Evolutionary conservation across 495 filamentous ascomycete genomes (phyloP).

Genomic region (Penicillium soppii): DNA sequence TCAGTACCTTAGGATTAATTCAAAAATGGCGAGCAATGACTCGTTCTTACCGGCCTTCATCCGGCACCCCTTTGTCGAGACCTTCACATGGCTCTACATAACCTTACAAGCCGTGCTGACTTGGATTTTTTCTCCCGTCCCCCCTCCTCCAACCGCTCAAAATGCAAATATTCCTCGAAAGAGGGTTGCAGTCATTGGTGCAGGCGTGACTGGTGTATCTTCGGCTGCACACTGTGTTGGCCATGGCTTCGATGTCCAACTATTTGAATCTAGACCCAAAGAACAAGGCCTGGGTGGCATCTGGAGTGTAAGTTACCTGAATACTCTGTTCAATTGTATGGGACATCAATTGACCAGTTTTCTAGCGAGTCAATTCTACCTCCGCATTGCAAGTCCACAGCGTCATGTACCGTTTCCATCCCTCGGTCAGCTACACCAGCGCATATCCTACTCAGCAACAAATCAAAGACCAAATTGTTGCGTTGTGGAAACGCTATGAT

Average conservation of each 20-base stretch:
- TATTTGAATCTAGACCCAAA: conserved; percentile 70
- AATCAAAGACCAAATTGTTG: conserved; percentile 67
- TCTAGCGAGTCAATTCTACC: conserved; percentile 76
- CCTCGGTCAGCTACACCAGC: conserved; percentile 67
- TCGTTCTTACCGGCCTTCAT: conserved; percentile 21
- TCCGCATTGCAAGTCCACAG: conserved; percentile 81
- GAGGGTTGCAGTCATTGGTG: conserved; percentile 78
- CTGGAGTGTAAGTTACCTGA: conserved; percentile 75
- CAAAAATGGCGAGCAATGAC: not conserved
- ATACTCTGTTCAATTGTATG: not conserved
- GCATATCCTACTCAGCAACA: conserved; percentile 74
- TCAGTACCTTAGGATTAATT: no score
- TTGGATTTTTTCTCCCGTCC: conserved; percentile 65
- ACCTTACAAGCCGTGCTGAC: conserved; percentile 65
- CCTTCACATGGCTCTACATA: conserved; percentile 61
- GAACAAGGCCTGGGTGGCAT: conserved; percentile 71
- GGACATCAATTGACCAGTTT: conserved; percentile 4
- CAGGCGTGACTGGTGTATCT: conserved; percentile 79
- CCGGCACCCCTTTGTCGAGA: conserved; percentile 34
- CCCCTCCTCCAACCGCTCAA: conserved; percentile 55
- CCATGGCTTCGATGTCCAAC: conserved; percentile 78
- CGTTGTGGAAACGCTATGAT: conserved; percentile 74
- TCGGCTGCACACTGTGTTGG: conserved; percentile 82
- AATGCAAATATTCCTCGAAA: conserved; percentile 46
- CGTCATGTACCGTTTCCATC: conserved; percentile 87